Percentiles rank a stretch among this genome's conserved stretches.
Evolutionary conservation across 345 rosid species (phyloP).

Genomic region (Passiflora organensis): DNA sequence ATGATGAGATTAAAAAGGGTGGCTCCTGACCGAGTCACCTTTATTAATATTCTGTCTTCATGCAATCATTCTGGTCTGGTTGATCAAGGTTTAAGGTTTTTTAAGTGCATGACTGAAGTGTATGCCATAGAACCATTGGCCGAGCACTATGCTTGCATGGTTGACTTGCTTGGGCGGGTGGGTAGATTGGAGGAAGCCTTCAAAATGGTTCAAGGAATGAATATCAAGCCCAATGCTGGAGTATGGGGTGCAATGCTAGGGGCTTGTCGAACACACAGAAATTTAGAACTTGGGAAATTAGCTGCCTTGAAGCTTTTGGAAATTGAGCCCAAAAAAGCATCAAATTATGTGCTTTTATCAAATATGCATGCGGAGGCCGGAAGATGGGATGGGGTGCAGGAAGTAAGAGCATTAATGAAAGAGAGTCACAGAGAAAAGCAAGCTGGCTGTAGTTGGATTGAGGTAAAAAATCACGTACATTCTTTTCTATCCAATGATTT

Average conservation of each 20-base stretch:
- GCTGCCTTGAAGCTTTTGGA: constrained; percentile 13
- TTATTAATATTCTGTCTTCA: constrained; percentile 14
- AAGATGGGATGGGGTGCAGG: constrained; percentile 16
- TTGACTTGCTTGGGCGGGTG: constrained; percentile 22
- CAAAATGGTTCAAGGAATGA: constrained; percentile 11
- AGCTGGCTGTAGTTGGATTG: constrained; percentile 26
- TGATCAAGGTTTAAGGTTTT: constrained; percentile 14
- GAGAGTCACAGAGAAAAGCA: constrained; percentile 6
- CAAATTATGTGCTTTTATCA: constrained; percentile 19
- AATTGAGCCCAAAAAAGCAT: constrained; percentile 13
- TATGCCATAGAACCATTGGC: constrained; percentile 10
- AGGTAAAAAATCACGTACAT: constrained; percentile 13
- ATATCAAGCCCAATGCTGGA: constrained; percentile 12
- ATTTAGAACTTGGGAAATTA: constrained; percentile 11
- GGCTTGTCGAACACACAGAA: constrained; percentile 13
- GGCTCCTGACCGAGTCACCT: constrained; percentile 24
- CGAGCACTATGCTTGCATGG: constrained; percentile 19
- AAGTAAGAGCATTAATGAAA: constrained; percentile 16
- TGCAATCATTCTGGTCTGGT: constrained; percentile 24
- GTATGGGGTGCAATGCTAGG: constrained; percentile 23
- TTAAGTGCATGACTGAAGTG: constrained; percentile 14
- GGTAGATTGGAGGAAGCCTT: constrained; percentile 24
- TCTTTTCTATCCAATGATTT: constrained; percentile 10
- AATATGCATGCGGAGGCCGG: constrained; percentile 18
- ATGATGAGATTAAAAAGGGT: constrained; percentile 22